Conservation (phyloP, 2,329 filamentous ascomycete genomes). For the Tolypocladium tundrense region DNA sequence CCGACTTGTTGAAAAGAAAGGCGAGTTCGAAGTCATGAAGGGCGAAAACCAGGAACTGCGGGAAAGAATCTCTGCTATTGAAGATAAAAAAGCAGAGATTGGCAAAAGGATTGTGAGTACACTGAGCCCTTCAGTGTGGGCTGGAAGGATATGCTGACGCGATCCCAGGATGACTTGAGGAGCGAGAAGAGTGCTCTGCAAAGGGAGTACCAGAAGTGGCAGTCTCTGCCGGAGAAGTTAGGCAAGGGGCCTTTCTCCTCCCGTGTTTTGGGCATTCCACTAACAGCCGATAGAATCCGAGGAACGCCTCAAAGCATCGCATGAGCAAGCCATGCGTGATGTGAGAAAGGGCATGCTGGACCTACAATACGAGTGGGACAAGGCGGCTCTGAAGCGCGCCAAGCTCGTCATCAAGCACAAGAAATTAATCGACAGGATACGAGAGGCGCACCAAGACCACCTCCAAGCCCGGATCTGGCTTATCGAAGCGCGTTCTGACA, state of each 20-base stretch:
- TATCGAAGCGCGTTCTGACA: constrained; percentile 77
- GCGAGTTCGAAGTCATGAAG: constrained; percentile 23
- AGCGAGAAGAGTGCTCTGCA: constrained; percentile 59
- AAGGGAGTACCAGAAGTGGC: constrained; percentile 52
- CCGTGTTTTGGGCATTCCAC: neutral
- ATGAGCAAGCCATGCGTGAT: constrained; percentile 21
- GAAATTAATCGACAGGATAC: constrained; percentile 52
- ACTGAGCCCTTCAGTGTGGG: neutral
- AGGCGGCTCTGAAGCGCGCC: constrained; percentile 44
- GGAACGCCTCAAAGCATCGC: constrained; percentile 18
- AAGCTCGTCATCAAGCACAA: constrained; percentile 41
- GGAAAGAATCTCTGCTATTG: constrained; percentile 29
- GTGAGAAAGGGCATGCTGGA: constrained; percentile 29
- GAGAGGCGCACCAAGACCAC: constrained; percentile 49
- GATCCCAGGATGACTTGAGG: constrained; percentile 35
- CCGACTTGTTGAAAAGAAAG: constrained; percentile 33
- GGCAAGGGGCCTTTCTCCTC: constrained; percentile 34
- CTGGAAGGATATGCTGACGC: constrained; percentile 8
- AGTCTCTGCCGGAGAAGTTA: constrained; percentile 60
- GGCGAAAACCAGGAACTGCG: constrained; percentile 22
- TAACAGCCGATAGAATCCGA: constrained; percentile 23
- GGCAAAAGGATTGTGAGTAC: constrained; percentile 25
- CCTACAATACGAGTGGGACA: constrained; percentile 44
- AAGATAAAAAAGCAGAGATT: constrained; percentile 31
- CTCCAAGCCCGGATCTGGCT: constrained; percentile 60